Evolutionary conservation across 1,139 yeast species (phyloP).

Genomic region (Casaregolazyma lundiana): DNA sequence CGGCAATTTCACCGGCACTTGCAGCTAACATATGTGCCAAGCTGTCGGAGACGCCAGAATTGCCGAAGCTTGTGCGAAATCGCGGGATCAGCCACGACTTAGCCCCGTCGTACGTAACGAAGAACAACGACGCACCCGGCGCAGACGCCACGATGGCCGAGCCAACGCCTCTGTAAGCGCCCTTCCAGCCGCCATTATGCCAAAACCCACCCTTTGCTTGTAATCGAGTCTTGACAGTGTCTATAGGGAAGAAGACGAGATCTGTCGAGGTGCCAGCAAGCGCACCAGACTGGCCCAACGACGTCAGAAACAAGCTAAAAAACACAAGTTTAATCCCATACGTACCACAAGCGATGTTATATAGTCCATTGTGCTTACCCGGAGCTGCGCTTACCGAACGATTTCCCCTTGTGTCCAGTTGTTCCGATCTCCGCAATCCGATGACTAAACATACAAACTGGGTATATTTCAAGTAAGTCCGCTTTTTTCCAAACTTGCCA

Average conservation of each 20-base stretch:
- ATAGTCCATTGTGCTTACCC: conserved; percentile 2
- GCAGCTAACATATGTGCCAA: conserved; percentile 79
- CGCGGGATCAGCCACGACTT: conserved; percentile 53
- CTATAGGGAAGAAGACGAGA: conserved; percentile 91
- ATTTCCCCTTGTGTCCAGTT: neutral
- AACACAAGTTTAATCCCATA: neutral
- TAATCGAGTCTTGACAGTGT: conserved; percentile 85
- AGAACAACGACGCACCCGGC: conserved; percentile 84
- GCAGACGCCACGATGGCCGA: conserved; percentile 94
- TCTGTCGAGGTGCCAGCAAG: conserved; percentile 97
- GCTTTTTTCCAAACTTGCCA: neutral
- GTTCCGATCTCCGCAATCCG: neutral
- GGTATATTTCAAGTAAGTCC: neutral
- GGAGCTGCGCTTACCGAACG: no score
- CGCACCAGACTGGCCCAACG: conserved; percentile 65
- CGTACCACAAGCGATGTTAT: neutral
- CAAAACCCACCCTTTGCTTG: conserved; percentile 96
- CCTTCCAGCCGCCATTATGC: conserved; percentile 85
- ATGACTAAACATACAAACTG: neutral
- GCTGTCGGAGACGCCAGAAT: conserved; percentile 38
- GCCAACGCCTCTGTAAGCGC: conserved; percentile 88
- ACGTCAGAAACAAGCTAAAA: conserved; percentile 24
- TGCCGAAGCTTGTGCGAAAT: conserved; percentile 24
- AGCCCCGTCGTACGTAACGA: conserved; percentile 78
- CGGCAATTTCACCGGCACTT: conserved; percentile 84